Evolutionary conservation across 352 stramenopile genomes (phyloP).

Genomic region (Pythium phragmiticola): DNA sequence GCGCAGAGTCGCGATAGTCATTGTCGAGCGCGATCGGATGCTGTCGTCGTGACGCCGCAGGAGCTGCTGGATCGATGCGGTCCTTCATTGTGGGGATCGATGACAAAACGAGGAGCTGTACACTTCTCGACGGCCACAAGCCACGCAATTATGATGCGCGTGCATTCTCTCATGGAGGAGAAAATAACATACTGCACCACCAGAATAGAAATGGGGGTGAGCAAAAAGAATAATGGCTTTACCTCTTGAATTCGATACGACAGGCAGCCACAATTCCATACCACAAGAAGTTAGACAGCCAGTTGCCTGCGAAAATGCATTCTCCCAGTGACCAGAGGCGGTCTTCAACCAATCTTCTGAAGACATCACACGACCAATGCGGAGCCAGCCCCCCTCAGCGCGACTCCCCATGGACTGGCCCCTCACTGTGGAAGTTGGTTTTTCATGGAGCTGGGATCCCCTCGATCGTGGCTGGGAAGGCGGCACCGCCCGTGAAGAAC

Average conservation of each 20-base stretch:
- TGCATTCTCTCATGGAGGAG: not conserved
- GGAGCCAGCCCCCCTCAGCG: too few species aligned
- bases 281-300: not conserved
- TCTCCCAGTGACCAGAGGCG: not conserved
- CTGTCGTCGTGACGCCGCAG: slow-evolving; percentile 17
- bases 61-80: not conserved
- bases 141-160: not conserved
- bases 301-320: not conserved
- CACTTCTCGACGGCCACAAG: not conserved
- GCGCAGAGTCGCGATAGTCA: not conserved
- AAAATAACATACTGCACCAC: not conserved
- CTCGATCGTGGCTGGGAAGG: slow-evolving; percentile 6
- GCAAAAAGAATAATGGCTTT: not conserved
- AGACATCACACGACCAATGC: too few species aligned
- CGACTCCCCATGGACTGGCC: too few species aligned
- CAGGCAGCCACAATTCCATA: not conserved
- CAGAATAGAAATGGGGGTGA: not conserved
- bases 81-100: slow-evolving; percentile 3
- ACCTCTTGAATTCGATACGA: not conserved
- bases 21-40: slow-evolving; percentile 12
- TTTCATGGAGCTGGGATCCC: slow-evolving; percentile 2
- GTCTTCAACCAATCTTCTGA: not conserved
- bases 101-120: not conserved
- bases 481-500: slow-evolving; percentile 11
- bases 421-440: too few species aligned